These are phyloP conservation scores for Lodderomyces beijingensis DNA, from an alignment of 1,139 yeast species.

Conservation along the genomic window DNA sequence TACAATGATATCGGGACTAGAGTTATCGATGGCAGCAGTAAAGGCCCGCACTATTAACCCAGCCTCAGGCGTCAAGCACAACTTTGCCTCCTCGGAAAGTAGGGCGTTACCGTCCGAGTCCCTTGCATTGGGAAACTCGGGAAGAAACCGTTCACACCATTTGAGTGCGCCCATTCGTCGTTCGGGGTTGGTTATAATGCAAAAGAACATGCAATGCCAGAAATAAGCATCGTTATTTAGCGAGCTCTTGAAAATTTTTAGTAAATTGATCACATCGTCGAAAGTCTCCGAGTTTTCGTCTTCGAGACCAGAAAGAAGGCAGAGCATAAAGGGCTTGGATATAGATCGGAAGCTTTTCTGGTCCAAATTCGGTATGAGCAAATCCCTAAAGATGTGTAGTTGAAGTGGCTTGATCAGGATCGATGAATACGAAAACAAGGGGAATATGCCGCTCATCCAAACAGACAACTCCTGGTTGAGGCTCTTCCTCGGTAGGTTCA, in stretches of 20 bases:
- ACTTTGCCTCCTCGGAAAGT: slow-evolving; percentile 50
- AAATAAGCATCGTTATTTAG: slow-evolving; percentile 68
- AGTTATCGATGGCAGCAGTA: slow-evolving; percentile 56
- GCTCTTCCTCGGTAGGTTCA: slow-evolving; percentile 48
- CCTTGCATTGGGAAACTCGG: slow-evolving; percentile 33
- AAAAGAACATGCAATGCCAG: slow-evolving; percentile 79
- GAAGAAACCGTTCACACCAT: slow-evolving; percentile 69
- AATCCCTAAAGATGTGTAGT: slow-evolving; percentile 54
- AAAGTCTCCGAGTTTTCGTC: slow-evolving; percentile 88
- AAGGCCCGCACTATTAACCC: slow-evolving; percentile 76
- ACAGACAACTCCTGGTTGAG: slow-evolving; percentile 51
- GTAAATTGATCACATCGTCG: slow-evolving; percentile 50
- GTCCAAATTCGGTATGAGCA: slow-evolving; percentile 49
- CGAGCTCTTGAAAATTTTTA: slow-evolving; percentile 57
- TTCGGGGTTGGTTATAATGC: slow-evolving; percentile 74
- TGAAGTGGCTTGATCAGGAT: slow-evolving; percentile 80
- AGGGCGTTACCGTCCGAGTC: slow-evolving; percentile 9
- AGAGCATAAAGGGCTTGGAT: slow-evolving; percentile 65
- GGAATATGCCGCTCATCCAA: slow-evolving; percentile 90
- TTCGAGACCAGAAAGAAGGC: slow-evolving; percentile 83
- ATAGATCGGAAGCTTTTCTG: slow-evolving; percentile 46
- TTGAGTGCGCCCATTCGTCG: slow-evolving; percentile 77
- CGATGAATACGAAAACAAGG: slow-evolving; percentile 82
- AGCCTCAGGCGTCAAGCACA: slow-evolving; percentile 67
- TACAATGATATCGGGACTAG: slow-evolving; percentile 55